Conservation (phyloP, 2,329 filamentous ascomycete species). For the Colletotrichum echinochloae region DNA sequence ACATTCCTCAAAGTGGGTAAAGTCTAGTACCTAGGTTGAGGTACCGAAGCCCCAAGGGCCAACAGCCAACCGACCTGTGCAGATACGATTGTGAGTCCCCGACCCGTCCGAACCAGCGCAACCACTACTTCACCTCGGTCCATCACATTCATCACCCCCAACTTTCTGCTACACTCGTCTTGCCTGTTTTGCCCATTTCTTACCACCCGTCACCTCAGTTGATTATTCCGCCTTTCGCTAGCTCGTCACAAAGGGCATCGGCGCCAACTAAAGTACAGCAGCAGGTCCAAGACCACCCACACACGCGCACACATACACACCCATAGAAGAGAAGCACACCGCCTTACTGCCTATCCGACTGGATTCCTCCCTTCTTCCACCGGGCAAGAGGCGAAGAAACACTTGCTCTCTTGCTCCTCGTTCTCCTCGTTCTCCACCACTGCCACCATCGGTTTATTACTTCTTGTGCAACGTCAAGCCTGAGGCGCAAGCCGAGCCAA, state of each 20-base stretch:
- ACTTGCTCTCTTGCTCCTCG: neutral
- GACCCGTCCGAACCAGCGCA: conserved; percentile 35
- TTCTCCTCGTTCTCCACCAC: neutral
- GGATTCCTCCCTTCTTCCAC: neutral
- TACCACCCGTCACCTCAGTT: neutral
- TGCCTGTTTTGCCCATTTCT: neutral
- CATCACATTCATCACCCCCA: neutral
- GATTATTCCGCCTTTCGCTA: neutral
- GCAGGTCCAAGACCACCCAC: conserved; percentile 9
- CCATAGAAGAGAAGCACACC: conserved; percentile 14
- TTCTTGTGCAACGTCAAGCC: conserved; percentile 27
- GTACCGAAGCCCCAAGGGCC: conserved; percentile 4
- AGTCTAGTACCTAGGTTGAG: conserved; percentile 17
- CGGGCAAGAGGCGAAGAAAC: neutral
- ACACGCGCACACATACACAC: neutral
- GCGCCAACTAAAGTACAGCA: conserved; percentile 8
- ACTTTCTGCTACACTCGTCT: neutral
- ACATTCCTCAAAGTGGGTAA: neutral
- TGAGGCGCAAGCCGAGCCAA: conserved; percentile 28
- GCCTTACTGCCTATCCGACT: neutral
- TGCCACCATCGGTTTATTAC: neutral
- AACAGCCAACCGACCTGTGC: conserved; percentile 6
- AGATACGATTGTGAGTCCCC: conserved; percentile 13
- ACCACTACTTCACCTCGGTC: neutral
- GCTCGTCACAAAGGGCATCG: conserved; percentile 3